Evolutionary conservation across 2,329 filamentous ascomycete genomes (phyloP), one percentile per base, ranked within the genome.

Genomic region (Tympanopsis confertula): DNA sequence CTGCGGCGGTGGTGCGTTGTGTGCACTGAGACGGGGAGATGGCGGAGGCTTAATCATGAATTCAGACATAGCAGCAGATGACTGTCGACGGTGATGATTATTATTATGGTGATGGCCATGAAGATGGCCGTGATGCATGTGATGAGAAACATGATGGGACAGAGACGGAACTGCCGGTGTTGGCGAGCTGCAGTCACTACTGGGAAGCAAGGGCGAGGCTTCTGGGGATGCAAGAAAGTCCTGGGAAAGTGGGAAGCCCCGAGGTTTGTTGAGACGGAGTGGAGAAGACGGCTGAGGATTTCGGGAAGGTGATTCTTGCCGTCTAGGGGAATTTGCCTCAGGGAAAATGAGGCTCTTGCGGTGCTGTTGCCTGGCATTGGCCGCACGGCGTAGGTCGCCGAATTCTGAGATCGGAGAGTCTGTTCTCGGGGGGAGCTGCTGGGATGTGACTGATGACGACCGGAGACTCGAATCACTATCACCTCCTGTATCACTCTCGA

Each of bases 331-430:
- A 24, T 82, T 74, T 5, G 86, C 69, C 7, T 85, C 72, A 1
- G 88, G 80, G 14, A 95, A 69, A 36, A 94, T 82, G 40, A 95
- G 68, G 53, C 89, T 96, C 49, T 83, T 79, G 35, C 91, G 78
- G 46, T 96, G 88, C 43, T 85, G 79, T 45, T 93, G 22, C 22
- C 22, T 26, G 7, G n/a, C 22, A n/a, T 26, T 26, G 22, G 22
- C 22, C 7, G 22, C 22, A 7, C 22, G 22, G 22, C 22, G 22
- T 10, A 26, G 22, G n/a, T 26, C 22, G 37, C 83, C 80, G 50
- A 88, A 78, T 43, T 96, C 91, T 4, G 87, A 91, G 17, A 86
- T 82, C 2, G 91, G 91, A 1, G 91, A 98, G 43, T 95, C 88
- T 1, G 85, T 87, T 44, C 87, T 7, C 22, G 22, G 73, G 35